A percentile compares a stretch with the other conserved stretches of the same genome.
phyloP scores from a whole-genome alignment of 306 rosid genomes.

The Ziziphus jujuba region DNA sequence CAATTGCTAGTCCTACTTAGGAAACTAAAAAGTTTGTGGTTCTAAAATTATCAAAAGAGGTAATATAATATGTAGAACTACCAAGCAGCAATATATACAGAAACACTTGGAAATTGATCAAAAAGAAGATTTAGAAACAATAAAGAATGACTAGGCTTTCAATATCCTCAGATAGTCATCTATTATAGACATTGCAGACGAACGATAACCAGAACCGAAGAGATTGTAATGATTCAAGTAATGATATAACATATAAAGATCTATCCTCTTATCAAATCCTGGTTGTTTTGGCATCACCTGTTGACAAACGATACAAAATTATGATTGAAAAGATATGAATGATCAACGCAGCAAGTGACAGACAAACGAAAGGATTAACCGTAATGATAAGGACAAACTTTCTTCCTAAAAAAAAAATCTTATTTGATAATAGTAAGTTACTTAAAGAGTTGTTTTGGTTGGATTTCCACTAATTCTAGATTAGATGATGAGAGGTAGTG shows the following conservation, averaged over 20 bases:
- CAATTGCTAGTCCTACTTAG: no score
- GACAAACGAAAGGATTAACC: no score
- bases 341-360: no score
- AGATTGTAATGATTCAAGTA: conserved; percentile 93
- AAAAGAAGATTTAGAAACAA: background rate
- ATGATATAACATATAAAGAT: conserved; percentile 85
- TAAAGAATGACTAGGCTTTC: conserved; percentile 40
- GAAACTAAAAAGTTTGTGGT: no score
- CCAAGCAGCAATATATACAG: conserved; percentile 1
- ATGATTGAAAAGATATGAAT: background rate
- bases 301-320: background rate
- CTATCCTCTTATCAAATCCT: conserved; percentile 83
- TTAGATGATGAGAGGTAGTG: no score
- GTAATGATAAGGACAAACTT: no score
- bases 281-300: conserved; percentile 93
- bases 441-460: no score
- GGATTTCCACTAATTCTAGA: no score
- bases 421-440: no score
- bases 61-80: background rate
- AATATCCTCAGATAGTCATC: conserved; percentile 69
- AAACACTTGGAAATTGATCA: background rate
- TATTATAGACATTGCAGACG: conserved; percentile 84
- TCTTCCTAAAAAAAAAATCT: no score
- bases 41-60: no score
- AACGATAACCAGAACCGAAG: conserved; percentile 88